Base-by-base conservation (phyloP, 2,329 filamentous ascomycete species). In the Dactylonectria macrodidyma region DNA sequence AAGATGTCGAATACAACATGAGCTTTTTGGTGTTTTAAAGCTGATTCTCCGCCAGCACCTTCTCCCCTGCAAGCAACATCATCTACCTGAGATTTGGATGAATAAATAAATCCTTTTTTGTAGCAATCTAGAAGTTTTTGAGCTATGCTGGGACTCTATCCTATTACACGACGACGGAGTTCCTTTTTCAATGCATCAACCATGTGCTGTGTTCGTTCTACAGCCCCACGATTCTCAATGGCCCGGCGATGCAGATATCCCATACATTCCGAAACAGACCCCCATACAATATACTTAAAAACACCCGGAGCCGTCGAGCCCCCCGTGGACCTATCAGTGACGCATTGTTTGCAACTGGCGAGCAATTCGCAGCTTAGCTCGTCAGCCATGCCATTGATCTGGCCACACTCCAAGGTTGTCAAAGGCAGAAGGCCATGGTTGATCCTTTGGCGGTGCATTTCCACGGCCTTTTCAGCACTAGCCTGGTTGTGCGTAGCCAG, bases 381-480 rank as follows among this genome's bases (percentile, higher is more conserved):
- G 63, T 89, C 87, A 6, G 87, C 85, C 87, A 89, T 89, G 36
- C 87, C 87, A 59, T 85, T 83, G 1, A 89, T 79, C 73, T 88
- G 87, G 3, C 84, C 86, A 71, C 85, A 88, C 7, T 72, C 78
- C 1, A 87, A 77, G 0, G 67, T 66, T 8, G 77, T 73, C 1
- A 76, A 76, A 2, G 73, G 74, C 26, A 30, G 7, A 7, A 77
- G 65, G 11, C 69, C 68, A 12, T 66, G 59, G 7, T 79, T 76
- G 0, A 83, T 78, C 4, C 84, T 80, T 1, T 79, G 11, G 67
- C 81, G 71, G 66, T 85, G 83, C 3, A 85, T 81, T 46, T 81
- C 78, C 33, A 81, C 68, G 22, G 87, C 82, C 2, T 81, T 82
- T 44, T 78, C 76, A 7, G 81, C 78, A 56, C 78, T 80, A 14